Conservation (phyloP, 148 eudicot species). For the Mesembryanthemum crystallinum region DNA sequence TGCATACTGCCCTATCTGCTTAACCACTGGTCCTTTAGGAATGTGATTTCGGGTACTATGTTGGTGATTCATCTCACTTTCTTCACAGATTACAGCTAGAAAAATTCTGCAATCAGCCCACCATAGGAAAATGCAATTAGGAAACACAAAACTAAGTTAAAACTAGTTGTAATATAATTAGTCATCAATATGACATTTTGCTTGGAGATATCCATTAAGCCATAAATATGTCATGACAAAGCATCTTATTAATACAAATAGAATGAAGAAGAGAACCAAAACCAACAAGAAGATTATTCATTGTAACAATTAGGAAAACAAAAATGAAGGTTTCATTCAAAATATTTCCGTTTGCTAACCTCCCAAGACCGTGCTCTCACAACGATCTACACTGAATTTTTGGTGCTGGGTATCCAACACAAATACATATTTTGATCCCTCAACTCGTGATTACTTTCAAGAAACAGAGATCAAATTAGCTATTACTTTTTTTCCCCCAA, state of each 20-base stretch:
- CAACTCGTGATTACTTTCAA: not conserved
- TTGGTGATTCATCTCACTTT: conserved; percentile 1
- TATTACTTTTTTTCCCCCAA: not conserved
- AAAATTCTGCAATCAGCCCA: not conserved
- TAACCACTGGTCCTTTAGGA: conserved; percentile 1
- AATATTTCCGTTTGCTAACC: not conserved
- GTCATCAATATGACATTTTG: not conserved
- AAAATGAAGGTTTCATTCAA: not conserved
- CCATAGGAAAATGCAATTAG: not conserved
- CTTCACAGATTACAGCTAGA: not conserved
- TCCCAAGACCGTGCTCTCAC: not conserved
- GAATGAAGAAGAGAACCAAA: not conserved
- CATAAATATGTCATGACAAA: not conserved
- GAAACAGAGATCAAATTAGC: not conserved
- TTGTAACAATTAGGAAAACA: not conserved
- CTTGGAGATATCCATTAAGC: not conserved
- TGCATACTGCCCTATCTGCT: conserved; percentile 17
- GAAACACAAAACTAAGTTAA: not conserved
- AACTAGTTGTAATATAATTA: not conserved
- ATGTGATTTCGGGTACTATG: not conserved
- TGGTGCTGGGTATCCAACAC: not conserved
- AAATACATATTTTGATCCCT: no score
- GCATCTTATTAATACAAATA: not conserved
- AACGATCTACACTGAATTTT: not conserved
- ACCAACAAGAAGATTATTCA: not conserved